Conservation (phyloP, 2,329 filamentous ascomycete genomes). For the Scolecobasidium constrictum region DNA sequence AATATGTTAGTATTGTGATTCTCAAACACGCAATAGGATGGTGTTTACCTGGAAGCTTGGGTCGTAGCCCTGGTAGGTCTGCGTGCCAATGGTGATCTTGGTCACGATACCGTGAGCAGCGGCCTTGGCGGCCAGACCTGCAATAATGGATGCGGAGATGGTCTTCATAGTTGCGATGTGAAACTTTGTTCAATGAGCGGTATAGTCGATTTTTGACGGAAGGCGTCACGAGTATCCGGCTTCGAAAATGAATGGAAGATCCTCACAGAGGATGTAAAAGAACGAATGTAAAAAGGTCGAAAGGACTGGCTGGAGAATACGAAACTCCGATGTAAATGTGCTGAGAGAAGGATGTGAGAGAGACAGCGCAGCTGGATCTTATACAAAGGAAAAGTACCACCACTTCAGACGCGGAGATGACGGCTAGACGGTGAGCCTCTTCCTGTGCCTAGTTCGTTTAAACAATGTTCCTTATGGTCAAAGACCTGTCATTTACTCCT, state of each 20-base stretch:
- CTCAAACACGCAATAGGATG: background rate
- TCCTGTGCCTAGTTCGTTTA: background rate
- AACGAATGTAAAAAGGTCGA: background rate
- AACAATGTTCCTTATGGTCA: background rate
- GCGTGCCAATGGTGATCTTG: conserved; percentile 8
- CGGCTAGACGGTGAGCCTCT: background rate
- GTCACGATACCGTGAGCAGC: conserved; percentile 10
- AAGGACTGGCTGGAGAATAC: background rate
- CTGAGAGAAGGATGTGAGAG: background rate
- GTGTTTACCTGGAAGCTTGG: conserved; percentile 9
- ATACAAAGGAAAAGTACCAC: background rate
- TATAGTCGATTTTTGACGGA: too few species aligned
- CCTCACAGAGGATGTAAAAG: background rate
- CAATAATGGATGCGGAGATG: conserved; percentile 5
- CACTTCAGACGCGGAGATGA: background rate
- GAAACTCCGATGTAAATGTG: background rate
- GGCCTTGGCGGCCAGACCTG: conserved; percentile 2
- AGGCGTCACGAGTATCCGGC: background rate
- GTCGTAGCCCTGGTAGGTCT: conserved; percentile 10
- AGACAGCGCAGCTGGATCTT: background rate
- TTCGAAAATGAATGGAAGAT: background rate
- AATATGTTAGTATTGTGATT: too few species aligned
- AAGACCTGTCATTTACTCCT: background rate
- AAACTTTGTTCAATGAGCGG: too few species aligned
- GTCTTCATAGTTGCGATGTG: background rate